phyloP scores from a whole-genome alignment of 306 rosid species.

The Cicer cuneatum region DNA sequence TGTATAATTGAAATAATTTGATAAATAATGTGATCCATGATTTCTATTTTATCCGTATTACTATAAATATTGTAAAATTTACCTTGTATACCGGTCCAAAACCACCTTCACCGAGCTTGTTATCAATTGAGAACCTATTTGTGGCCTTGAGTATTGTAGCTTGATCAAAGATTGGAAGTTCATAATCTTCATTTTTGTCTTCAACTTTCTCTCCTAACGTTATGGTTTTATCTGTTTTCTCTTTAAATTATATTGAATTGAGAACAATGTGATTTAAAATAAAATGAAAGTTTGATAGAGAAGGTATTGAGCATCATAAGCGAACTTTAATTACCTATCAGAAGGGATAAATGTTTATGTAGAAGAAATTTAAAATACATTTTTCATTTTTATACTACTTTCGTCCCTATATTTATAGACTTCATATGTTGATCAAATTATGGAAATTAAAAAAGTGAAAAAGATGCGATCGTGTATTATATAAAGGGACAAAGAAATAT shows the following conservation, averaged over 20 bases:
- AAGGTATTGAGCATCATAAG: background rate
- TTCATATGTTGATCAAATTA: too few species aligned
- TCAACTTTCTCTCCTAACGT: background rate
- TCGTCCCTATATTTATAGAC: too few species aligned
- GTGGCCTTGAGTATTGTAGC: conserved; percentile 52
- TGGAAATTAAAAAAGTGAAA: too few species aligned
- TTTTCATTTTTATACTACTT: too few species aligned
- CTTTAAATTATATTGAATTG: background rate
- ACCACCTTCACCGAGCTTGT: conserved; percentile 67
- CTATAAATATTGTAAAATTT: background rate
- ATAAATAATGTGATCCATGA: too few species aligned
- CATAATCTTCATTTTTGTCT: conserved; percentile 42
- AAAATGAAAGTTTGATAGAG: background rate
- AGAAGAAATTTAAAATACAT: too few species aligned
- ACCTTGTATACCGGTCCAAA: conserved; percentile 69
- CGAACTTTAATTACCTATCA: too few species aligned
- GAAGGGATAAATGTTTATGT: too few species aligned
- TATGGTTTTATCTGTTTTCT: background rate
- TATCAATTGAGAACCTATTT: conserved; percentile 44
- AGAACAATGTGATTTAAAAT: background rate
- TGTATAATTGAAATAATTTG: background rate
- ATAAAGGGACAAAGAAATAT: too few species aligned
- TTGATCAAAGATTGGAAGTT: conserved; percentile 55
- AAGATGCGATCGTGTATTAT: too few species aligned
- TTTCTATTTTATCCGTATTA: background rate